Evolutionary conservation across 768 basidiomycete species (phyloP), one percentile per base, ranked within the genome.

Genomic region (Boletus coccyginus): DNA sequence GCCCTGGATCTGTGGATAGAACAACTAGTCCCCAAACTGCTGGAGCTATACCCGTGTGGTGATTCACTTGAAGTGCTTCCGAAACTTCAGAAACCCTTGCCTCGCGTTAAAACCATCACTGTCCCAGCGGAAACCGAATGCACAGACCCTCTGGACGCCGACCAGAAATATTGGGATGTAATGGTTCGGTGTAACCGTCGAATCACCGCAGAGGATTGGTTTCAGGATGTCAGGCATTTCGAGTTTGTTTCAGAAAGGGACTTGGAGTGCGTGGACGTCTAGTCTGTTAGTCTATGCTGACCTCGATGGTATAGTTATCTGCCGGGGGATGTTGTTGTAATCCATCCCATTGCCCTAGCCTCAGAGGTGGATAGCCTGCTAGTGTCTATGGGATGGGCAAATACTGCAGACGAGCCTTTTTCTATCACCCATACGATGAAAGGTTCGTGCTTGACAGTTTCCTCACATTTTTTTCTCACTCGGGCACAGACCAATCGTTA

Each of bases 201-300:
- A 12, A 89, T 90, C 24, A 98, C 95, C 0, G 74, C 83, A 0
- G 69, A 76, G 16, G 87, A 85, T 46, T 98, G 96, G 95, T 90
- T 82, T 66, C 97, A 98, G 75, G 95, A 98, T 59, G 96, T 97
- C 11, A 81, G 95, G 35, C 90, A 94, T 68, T 71, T 99, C 7
- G 91, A 94, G 67, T 80, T 98, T 46, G 75, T 83, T 14, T 82
- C 91, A 16, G 80, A 86, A 24, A 75, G 84, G 32, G 77, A 84
- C 31, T 72, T 91, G 7, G 65, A 73, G 91, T 92, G 62, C 52
- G 81, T 5, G 71, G 9, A n/a, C 13, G 5, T 38, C 70, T 40
- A 45, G 17, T 50, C 17, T 45, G 19, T 31, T 11, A 11, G 24
- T 41, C 5, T 39, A 39, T 35, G 21, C 50, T 52, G n/a, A 59